Conservation (phyloP, 768 basidiomycete species). For the button mushroom (Agaricus bisporus) region DNA sequence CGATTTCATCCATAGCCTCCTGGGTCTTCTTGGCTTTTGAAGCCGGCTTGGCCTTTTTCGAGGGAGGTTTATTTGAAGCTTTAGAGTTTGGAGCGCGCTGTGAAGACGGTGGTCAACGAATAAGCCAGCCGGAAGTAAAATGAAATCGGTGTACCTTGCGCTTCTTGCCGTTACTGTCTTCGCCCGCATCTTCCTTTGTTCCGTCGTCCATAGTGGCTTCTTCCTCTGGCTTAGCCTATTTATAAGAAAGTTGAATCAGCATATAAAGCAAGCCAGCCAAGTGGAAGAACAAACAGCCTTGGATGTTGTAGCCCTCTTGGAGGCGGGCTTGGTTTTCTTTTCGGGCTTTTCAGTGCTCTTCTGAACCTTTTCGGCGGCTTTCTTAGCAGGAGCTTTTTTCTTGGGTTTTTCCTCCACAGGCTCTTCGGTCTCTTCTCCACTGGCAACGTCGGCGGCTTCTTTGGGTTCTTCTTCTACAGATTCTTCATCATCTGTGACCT, state of each 20-base stretch:
- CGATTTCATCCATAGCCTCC: conserved; percentile 39
- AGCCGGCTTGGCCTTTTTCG: conserved; percentile 39
- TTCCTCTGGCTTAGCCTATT: conserved; percentile 17
- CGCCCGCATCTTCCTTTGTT: conserved; percentile 35
- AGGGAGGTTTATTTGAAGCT: conserved; percentile 36
- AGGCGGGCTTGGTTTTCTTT: conserved; percentile 15
- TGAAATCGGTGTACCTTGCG: conserved; percentile 48
- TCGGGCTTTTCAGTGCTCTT: conserved; percentile 7
- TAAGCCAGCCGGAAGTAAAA: neutral
- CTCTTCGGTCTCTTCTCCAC: conserved; percentile 31
- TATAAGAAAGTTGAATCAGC: conserved; percentile 11
- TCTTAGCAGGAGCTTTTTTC: conserved; percentile 41
- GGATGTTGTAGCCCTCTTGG: conserved; percentile 17
- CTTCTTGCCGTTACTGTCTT: conserved; percentile 53
- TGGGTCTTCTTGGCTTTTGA: conserved; percentile 44
- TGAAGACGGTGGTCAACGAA: neutral
- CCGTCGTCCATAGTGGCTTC: conserved; percentile 37
- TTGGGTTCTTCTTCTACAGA: conserved; percentile 41
- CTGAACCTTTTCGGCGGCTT: conserved; percentile 14
- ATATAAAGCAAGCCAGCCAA: neutral
- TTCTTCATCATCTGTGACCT: conserved; percentile 30
- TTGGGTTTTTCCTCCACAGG: conserved; percentile 39
- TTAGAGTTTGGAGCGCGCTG: conserved; percentile 32
- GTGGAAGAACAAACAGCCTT: neutral
- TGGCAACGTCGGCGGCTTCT: conserved; percentile 32